Conservation (phyloP, 208 protist species). For the Acanthamoeba quina region DNA sequence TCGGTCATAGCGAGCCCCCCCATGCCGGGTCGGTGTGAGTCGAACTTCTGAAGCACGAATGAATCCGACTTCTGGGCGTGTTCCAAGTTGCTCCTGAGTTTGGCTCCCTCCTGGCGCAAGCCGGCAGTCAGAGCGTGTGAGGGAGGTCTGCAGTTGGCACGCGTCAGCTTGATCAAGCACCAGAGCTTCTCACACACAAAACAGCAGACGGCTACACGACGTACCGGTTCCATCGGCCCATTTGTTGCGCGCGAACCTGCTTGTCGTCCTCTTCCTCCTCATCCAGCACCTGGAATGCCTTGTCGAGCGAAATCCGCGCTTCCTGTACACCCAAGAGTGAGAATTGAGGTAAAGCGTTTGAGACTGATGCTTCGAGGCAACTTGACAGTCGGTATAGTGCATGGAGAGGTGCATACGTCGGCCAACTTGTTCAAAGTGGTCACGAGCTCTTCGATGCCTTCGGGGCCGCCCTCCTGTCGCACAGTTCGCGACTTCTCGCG, state of each 20-base stretch:
- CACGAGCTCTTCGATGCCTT: slow-evolving; percentile 2
- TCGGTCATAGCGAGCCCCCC: neutral
- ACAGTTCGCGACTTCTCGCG: neutral
- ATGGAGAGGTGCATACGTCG: neutral
- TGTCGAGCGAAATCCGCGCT: neutral
- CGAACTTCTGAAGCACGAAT: slow-evolving; percentile 19
- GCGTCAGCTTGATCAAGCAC: too few relatives aligned
- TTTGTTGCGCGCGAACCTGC: neutral
- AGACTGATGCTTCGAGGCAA: neutral
- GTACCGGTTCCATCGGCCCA: slow-evolving; percentile 23
- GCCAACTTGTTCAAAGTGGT: neutral
- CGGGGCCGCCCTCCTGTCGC: neutral
- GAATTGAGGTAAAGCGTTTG: neutral
- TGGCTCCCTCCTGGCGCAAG: slow-evolving; percentile 27
- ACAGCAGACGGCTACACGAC: neutral
- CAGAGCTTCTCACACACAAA: too few relatives aligned
- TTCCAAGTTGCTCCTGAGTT: slow-evolving; percentile 33
- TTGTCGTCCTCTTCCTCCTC: slow-evolving; percentile 51
- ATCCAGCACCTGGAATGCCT: neutral
- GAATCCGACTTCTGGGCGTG: slow-evolving; percentile 36
- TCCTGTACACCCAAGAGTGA: neutral
- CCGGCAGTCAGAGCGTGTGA: slow-evolving; percentile 19
- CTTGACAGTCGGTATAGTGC: too few relatives aligned
- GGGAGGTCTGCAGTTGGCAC: neutral
- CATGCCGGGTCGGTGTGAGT: neutral